phyloP scores from a whole-genome alignment of 2,329 filamentous ascomycete genomes.

The Triangularia verruculosa region DNA sequence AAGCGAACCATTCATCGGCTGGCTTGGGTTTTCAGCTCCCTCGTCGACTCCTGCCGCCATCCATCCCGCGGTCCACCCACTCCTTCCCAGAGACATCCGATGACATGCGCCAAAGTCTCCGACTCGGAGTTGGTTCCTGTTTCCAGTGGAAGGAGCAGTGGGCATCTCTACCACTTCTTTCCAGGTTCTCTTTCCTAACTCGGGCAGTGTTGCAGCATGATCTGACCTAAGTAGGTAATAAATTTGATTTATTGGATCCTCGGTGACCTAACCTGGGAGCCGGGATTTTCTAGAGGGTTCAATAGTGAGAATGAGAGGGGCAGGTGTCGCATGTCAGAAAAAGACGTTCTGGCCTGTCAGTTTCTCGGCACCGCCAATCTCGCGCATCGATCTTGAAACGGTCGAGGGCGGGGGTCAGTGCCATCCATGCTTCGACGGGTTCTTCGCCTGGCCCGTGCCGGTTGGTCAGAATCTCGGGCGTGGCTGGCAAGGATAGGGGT shows the following conservation, averaged over 20 bases:
- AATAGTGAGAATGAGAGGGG: background rate
- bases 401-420: constrained; percentile 17
- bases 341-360: background rate
- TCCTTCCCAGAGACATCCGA: background rate
- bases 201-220: background rate
- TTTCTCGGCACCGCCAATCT: constrained; percentile 11
- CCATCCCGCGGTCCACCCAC: background rate
- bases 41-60: background rate
- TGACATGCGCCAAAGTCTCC: background rate
- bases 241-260: background rate
- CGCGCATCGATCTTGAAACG: constrained; percentile 20
- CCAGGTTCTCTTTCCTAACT: background rate
- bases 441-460: constrained; percentile 14
- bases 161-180: background rate
- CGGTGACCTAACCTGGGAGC: background rate
- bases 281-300: background rate
- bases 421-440: constrained; percentile 18
- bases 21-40: background rate
- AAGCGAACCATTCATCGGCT: background rate
- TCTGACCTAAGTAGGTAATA: background rate
- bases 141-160: background rate
- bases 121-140: background rate
- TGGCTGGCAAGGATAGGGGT: constrained; percentile 17
- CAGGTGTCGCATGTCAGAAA: background rate
- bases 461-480: constrained; percentile 11